Conservation (phyloP, 2,329 filamentous ascomycete genomes). For the Aspergillus ustus region DNA sequence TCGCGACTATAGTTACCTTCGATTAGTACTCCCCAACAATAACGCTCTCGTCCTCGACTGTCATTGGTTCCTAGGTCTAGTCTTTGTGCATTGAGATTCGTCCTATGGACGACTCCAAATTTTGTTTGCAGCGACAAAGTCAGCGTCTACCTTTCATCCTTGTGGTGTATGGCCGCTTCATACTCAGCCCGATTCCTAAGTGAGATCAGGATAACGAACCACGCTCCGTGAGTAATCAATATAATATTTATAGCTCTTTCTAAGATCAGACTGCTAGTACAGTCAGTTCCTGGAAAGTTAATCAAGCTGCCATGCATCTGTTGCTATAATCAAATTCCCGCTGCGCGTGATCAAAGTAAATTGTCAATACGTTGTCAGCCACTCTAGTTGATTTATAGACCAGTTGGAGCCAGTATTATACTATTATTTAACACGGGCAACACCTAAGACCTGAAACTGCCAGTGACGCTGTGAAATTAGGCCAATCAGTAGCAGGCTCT, state of each 20-base stretch:
- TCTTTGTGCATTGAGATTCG: neutral
- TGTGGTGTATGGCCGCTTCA: neutral
- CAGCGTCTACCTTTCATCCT: neutral
- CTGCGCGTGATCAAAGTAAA: neutral
- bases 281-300: neutral
- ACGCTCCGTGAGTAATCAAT: neutral
- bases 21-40: neutral
- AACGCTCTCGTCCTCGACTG: neutral
- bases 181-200: neutral
- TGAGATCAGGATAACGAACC: neutral
- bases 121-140: neutral
- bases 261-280: neutral
- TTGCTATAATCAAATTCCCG: neutral
- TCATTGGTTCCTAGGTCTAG: neutral
- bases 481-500: too few species aligned
- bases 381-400: neutral
- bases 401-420: neutral
- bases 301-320: neutral
- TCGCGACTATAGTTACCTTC: neutral
- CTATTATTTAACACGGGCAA: neutral
- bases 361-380: neutral
- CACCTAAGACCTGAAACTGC: too few species aligned
- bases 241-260: neutral
- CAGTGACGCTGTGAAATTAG: too few species aligned
- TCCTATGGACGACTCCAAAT: neutral